A percentile compares a stretch with the other conserved stretches of the same genome.
Evolutionary conservation across 192 early-diverging fungal species (phyloP).

Genomic region (Irineochytrium annulatum): DNA sequence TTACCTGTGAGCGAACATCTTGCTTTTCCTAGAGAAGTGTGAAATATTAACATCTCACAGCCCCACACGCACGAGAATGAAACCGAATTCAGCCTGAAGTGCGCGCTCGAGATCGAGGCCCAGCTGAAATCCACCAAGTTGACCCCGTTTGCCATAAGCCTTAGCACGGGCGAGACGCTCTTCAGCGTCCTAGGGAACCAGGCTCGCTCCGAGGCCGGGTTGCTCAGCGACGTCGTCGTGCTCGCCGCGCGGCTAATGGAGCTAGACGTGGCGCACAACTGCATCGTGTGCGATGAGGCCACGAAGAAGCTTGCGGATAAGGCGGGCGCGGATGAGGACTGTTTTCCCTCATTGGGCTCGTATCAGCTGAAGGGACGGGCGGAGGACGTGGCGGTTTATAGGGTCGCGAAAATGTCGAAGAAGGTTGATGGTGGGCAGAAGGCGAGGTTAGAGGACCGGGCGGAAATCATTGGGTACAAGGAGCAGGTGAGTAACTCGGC

Average conservation of each 20-base stretch:
- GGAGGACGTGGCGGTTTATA: not conserved
- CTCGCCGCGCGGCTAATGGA: slow-evolving; percentile 23
- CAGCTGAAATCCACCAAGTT: slow-evolving; percentile 11
- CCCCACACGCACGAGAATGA: slow-evolving; percentile 28
- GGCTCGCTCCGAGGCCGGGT: slow-evolving; percentile 25
- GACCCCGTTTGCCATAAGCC: slow-evolving; percentile 22
- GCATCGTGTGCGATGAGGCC: not conserved
- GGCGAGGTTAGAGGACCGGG: not conserved
- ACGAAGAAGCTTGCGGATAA: too few species aligned
- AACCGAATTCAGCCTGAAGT: slow-evolving; percentile 12
- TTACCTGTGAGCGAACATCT: slow-evolving; percentile 14
- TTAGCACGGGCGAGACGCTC: slow-evolving; percentile 23
- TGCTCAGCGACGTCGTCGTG: slow-evolving; percentile 23
- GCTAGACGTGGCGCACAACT: not conserved
- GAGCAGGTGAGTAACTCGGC: not conserved
- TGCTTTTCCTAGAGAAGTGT: slow-evolving; percentile 14
- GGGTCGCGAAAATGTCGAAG: not conserved
- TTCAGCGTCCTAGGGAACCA: slow-evolving; percentile 21
- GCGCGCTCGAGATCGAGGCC: slow-evolving; percentile 13
- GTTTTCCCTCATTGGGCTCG: too few species aligned
- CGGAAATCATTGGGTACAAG: not conserved
- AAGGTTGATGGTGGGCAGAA: not conserved
- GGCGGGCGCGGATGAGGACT: too few species aligned
- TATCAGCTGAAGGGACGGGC: not conserved
- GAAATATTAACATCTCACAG: slow-evolving; percentile 5